Evolutionary conservation across 2,329 filamentous ascomycete genomes (phyloP), one percentile per base, ranked within the genome.

Genomic region (Aaosphaeria arxii): DNA sequence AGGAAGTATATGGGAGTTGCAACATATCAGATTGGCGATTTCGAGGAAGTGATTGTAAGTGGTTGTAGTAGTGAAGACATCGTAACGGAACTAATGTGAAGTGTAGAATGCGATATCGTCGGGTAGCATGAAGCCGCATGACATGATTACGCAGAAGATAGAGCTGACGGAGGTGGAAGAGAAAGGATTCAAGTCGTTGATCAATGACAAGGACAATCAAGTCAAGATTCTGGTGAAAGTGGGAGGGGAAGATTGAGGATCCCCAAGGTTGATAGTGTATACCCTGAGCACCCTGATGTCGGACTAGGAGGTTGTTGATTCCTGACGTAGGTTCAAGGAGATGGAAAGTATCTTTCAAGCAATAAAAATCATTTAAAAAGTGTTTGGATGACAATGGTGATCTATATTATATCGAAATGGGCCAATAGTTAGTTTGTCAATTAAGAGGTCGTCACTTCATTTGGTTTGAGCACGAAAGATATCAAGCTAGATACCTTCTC

Each of bases 1-100:
- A 67, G 74, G 45, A 74, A 60, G n/a, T 81, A 79, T 48, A 69
- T 78, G 61, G 77, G 77, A 32, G 72, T 80, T 33, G 76, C 77
- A 29, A 79, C 76, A 1, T 81, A 79, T 58, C 67, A 73, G 39
- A 66, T 74, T n/a, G 74, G 74, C 1, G 78, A 81, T 52, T 80
- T 79, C 51, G 71, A 77, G 49, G 64, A 69, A 53, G 65, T 67
- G 1, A 58, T 67, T 39, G 54, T 57, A 44, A 48, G 54, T 57
- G 5, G 17, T 24, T 24, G 17, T 3, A 24, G 17, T 24, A 3
- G 17, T 2, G 17, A 24, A 24, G 17, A 24, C 17, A 24, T 24
- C 17, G 17, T 24, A 24, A 24, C 17, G 17, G 17, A 24, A 78
- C 51, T 77, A 74, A 49, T 63, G 73, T 39, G 67, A 67, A 28